Evolutionary conservation across 2,329 filamentous ascomycete species (phyloP), one percentile per base, ranked within the genome.

Genomic region (Colletotrichum musae): DNA sequence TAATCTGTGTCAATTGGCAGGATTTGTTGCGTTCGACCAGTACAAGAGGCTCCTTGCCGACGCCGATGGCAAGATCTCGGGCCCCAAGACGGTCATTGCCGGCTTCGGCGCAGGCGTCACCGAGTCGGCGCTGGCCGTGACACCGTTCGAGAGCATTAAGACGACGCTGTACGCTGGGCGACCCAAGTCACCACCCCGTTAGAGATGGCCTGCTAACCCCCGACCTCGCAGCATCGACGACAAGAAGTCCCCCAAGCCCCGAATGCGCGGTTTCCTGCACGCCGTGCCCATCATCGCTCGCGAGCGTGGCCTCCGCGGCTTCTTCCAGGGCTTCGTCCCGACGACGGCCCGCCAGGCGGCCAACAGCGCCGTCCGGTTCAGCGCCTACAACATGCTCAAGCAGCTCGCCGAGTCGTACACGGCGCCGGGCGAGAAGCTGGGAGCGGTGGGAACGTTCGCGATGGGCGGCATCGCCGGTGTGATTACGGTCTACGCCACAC

Each of bases 131-230:
- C 84, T 99, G 3, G 96, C 96, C 12, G 96, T 99, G 41, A 99
- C 96, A 41, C 96, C 96, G 0, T 98, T 97, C 68, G 96, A 99
- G 83, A 97, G 94, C 76, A 98, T 99, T 82, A 99, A 99, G 86
- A 99, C 96, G 58, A 97, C 97, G 74, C 85, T 99, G 88, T 93
- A 79, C 62, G 84, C 72, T 16, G 72, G 60, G 53, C 43, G 43
- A 50, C 50, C 60, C 12, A 36, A 6, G n/a, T 4, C n/a, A 36
- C 41, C 21, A n/a, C 24, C n/a, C 10, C 10, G 52, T 56, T 32
- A 45, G 10, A 36, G 32, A 36, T 10, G 7, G 32, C 9, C 18
- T 18, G 52, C 64, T 65, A 39, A 53, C 50, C 45, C 5, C 10
- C 9, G 1, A 10, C 13, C 3, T 13, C 13, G 12, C 73, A 94